Conservation (phyloP, 2,329 filamentous ascomycete genomes). For the Graphilbum sp. region DNA sequence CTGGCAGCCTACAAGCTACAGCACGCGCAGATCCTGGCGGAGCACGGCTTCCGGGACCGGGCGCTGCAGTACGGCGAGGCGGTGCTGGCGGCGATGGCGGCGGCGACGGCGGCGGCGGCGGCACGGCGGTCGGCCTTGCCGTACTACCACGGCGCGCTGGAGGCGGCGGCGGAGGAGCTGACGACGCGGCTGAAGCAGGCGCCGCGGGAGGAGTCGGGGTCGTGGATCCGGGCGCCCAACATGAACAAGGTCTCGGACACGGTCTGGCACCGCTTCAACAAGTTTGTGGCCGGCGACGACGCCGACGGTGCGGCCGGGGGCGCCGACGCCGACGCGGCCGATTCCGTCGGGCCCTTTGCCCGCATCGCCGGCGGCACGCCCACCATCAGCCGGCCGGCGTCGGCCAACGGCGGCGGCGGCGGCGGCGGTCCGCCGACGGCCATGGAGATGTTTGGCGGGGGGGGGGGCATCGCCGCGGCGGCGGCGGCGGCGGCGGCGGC, state of each 20-base stretch:
- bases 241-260: slow-evolving; percentile 92
- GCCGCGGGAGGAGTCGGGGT: slow-evolving; percentile 57
- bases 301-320: slow-evolving; percentile 41
- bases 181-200: slow-evolving; percentile 69
- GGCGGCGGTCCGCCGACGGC: slow-evolving; percentile 41
- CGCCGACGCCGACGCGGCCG: slow-evolving; percentile 36
- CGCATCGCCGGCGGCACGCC: slow-evolving; percentile 63
- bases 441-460: slow-evolving; percentile 61
- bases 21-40: slow-evolving; percentile 69
- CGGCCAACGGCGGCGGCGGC: too few relatives aligned
- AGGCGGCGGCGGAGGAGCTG: slow-evolving; percentile 67
- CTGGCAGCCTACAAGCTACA: slow-evolving; percentile 83
- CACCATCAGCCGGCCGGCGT: slow-evolving; percentile 58
- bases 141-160: slow-evolving; percentile 67
- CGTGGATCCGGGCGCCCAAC: slow-evolving; percentile 88
- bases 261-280: slow-evolving; percentile 86
- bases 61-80: slow-evolving; percentile 85
- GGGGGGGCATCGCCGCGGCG: slow-evolving; percentile 17
- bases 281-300: slow-evolving; percentile 88
- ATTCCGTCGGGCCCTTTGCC: slow-evolving; percentile 56
- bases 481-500: background rate
- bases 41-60: slow-evolving; percentile 66
- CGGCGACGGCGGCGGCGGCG: slow-evolving; percentile 69
- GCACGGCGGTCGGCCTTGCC: too few relatives aligned
- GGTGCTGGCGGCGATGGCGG: slow-evolving; percentile 58